Conservation (phyloP, 106 monocot species). For the Apostasia ramifera region DNA sequence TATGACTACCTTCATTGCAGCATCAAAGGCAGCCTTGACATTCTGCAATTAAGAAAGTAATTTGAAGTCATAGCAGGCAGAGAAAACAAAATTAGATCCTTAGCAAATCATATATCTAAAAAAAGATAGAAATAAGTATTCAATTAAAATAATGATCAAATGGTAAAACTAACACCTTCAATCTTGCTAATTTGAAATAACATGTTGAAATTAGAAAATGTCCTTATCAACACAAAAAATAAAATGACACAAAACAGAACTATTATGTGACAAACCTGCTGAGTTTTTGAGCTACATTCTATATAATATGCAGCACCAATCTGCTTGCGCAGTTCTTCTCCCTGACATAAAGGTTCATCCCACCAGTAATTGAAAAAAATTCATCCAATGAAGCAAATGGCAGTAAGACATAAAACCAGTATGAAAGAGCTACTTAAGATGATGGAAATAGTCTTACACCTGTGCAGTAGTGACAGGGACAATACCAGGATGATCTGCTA, state of each 20-base stretch:
- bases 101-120: background rate
- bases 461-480: constrained; percentile 65
- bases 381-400: background rate
- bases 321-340: constrained; percentile 70
- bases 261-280: constrained; percentile 34
- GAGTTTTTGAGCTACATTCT: constrained; percentile 93
- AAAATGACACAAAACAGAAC: background rate
- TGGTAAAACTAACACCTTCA: too few relatives aligned
- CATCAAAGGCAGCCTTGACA: constrained; percentile 79
- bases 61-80: background rate
- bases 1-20: constrained; percentile 72
- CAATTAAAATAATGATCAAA: too few relatives aligned
- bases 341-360: constrained; percentile 28
- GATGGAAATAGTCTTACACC: constrained; percentile 15
- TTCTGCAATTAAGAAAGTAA: constrained; percentile 31
- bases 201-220: too few relatives aligned
- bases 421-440: too few relatives aligned
- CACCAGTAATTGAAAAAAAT: background rate
- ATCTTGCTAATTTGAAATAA: too few relatives aligned
- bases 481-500: constrained; percentile 69
- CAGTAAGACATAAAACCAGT: too few relatives aligned
- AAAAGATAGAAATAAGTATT: too few relatives aligned
- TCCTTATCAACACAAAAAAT: too few relatives aligned
- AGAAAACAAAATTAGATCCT: background rate
- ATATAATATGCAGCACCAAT: constrained; percentile 85